Base-by-base conservation (phyloP, 805 yeast genomes). In the Pichia deserticola region DNA sequence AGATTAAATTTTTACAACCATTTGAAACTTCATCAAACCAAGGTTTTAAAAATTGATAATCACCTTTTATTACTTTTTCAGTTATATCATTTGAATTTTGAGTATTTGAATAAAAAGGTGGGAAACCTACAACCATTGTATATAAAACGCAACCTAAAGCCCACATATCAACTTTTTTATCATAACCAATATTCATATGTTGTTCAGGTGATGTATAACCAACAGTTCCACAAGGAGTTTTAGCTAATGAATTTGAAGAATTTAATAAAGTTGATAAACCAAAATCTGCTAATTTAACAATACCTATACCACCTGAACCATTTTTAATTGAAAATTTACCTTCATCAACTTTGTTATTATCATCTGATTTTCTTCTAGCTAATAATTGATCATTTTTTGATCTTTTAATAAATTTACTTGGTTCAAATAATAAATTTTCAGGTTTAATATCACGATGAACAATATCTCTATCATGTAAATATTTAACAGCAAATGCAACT, bases 381-480 rank as follows among this genome's bases (percentile, higher is more conserved):
- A 57, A 74, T 74, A 28, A 72, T 67, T 58, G 72, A 61, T 53
- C 85, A 56, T 36, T 57, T 51, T 60, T 50, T 25, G 74, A 54
- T 20, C 79, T 61, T 3, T 77, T 75, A 6, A 69, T 54, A 47
- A 70, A 67, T 1, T 75, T 74, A 30, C 76, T 76, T 1, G 82
- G 84, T 41, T 76, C 73, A 62, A 83, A 86, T 40, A 86, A 67
- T 42, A 86, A 66, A 62, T 86, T 86, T 56, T 86, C 95, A 1
- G 95, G 95, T 65, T 86, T 86, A 59, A 86, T 85, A 63, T 86
- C 95, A 40, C 95, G 70, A 63, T 86, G 95, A 28, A 85, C 95
- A 20, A 79, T 76, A 5, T 84, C 84, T 53, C 79, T 84, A 48
- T 82, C 82, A 60, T 86, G 95, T 44, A 86, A 68, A 62, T 84